Evolutionary conservation across 1,284 basidiomycete species (phyloP).

Genomic region (Baeospora myosura): DNA sequence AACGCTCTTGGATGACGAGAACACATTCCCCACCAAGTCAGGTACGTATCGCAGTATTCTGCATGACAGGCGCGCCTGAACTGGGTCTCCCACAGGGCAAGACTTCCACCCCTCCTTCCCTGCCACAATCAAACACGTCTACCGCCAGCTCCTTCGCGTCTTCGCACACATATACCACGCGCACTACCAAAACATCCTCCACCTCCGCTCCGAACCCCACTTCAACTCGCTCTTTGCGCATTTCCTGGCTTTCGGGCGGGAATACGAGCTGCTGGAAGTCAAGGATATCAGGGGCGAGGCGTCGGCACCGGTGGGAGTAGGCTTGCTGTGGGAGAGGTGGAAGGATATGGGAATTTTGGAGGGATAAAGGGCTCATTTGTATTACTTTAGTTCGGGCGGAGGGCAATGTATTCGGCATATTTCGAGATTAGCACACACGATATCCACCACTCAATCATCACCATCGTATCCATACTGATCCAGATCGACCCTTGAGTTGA

Average conservation of each 20-base stretch:
- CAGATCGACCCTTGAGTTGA: too few relatives aligned
- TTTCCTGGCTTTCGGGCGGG: slow-evolving; percentile 82
- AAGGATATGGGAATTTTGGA: slow-evolving; percentile 55
- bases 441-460: too few relatives aligned
- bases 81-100: slow-evolving; percentile 48
- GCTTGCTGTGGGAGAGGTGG: slow-evolving; percentile 86
- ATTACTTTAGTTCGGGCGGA: too few relatives aligned
- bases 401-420: too few relatives aligned
- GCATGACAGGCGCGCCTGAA: slow-evolving; percentile 3
- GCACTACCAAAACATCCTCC: slow-evolving; percentile 87
- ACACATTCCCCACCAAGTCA: slow-evolving; percentile 92
- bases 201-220: slow-evolving; percentile 91
- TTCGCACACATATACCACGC: slow-evolving; percentile 98
- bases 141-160: slow-evolving; percentile 92
- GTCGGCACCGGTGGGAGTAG: slow-evolving; percentile 59
- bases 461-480: too few relatives aligned
- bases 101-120: slow-evolving; percentile 89
- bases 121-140: slow-evolving; percentile 90
- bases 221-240: slow-evolving; percentile 97
- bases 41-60: slow-evolving; percentile 42
- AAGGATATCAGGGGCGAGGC: slow-evolving; percentile 79
- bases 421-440: too few relatives aligned
- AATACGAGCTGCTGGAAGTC: slow-evolving; percentile 86
- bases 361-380: too few relatives aligned
- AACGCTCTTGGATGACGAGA: slow-evolving; percentile 89